A percentile compares a stretch with the other conserved stretches of the same genome.
phyloP scores from a whole-genome alignment of 257 asterid species.

The Verbascum thapsus region DNA sequence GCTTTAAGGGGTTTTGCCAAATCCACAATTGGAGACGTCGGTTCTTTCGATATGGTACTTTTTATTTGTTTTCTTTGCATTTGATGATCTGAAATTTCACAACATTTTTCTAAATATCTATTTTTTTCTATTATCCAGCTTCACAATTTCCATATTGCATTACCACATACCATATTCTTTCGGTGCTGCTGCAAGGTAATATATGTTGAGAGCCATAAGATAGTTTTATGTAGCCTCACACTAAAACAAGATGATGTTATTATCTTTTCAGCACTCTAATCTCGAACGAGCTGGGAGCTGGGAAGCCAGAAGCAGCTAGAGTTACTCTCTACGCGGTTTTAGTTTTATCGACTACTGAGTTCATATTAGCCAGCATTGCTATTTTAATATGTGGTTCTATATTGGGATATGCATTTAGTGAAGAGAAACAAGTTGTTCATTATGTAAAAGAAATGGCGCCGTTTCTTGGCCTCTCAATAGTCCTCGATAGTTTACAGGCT shows the following conservation, averaged over 20 bases:
- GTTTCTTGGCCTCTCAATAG: slow-evolving; percentile 54
- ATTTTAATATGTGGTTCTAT: slow-evolving; percentile 39
- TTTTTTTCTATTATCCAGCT: slow-evolving; percentile 45
- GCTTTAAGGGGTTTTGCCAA: slow-evolving; percentile 73
- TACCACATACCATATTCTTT: slow-evolving; percentile 66
- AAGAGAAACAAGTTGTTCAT: slow-evolving; percentile 51
- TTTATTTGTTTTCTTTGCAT: too few species aligned
- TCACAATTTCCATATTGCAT: slow-evolving; percentile 58
- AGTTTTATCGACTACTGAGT: slow-evolving; percentile 49
- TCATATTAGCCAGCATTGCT: slow-evolving; percentile 44
- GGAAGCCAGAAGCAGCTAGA: slow-evolving; percentile 58
- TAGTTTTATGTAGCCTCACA: too few species aligned
- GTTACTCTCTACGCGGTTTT: slow-evolving; percentile 46
- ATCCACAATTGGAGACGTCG: slow-evolving; percentile 74
- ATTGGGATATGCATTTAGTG: slow-evolving; percentile 61
- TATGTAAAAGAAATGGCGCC: slow-evolving; percentile 67
- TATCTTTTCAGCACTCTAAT: slow-evolving; percentile 54
- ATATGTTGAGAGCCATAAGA: too few species aligned
- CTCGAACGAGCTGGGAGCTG: slow-evolving; percentile 81
- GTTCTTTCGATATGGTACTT: slow-evolving; percentile 72
- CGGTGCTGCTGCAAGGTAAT: slow-evolving; percentile 84
- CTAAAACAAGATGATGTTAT: too few species aligned
- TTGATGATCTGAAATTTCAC: neutral
- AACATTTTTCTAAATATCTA: neutral
- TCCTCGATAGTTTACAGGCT: slow-evolving; percentile 63